Evolutionary conservation across 306 rosid species (phyloP).

Genomic region (Rosa rugosa): DNA sequence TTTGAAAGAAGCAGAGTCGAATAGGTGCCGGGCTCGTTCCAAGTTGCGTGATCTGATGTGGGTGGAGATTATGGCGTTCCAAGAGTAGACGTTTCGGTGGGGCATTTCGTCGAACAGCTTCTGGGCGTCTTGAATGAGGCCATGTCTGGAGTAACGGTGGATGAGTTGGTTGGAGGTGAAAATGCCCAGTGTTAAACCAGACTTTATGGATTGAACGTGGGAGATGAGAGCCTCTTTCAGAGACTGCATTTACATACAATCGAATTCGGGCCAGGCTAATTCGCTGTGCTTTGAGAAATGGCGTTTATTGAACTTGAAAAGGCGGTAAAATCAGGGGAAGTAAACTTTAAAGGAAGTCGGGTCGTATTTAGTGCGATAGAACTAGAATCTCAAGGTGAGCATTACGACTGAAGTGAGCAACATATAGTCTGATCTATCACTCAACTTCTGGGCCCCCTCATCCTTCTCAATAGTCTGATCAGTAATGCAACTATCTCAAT

Average conservation of each 20-base stretch:
- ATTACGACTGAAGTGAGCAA: too few relatives aligned
- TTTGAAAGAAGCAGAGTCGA: constrained; percentile 45
- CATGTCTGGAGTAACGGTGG: constrained; percentile 40
- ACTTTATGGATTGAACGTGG: constrained; percentile 54
- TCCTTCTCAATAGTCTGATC: too few relatives aligned
- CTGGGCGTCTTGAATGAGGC: constrained; percentile 47
- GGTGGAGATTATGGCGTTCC: constrained; percentile 66
- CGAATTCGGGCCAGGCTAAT: too few relatives aligned
- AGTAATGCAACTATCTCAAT: too few relatives aligned
- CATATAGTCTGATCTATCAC: too few relatives aligned
- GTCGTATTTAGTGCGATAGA: too few relatives aligned
- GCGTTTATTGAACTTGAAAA: too few relatives aligned
- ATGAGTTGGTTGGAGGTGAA: constrained; percentile 67
- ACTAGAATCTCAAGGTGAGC: too few relatives aligned
- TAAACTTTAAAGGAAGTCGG: too few relatives aligned
- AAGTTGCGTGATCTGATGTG: constrained; percentile 56
- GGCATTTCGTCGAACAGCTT: constrained; percentile 74
- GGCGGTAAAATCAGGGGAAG: too few relatives aligned
- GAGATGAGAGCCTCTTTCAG: constrained; percentile 39
- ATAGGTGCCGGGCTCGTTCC: constrained; percentile 48
- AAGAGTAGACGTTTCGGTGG: constrained; percentile 61
- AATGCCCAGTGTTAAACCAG: constrained; percentile 42
- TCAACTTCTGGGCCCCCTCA: too few relatives aligned
- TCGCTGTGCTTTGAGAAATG: background rate
- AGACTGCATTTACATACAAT: constrained; percentile 39